Evolutionary conservation across 352 stramenopile species (phyloP), one percentile per base, ranked within the genome.

Genomic region (Globisporangium nunn): DNA sequence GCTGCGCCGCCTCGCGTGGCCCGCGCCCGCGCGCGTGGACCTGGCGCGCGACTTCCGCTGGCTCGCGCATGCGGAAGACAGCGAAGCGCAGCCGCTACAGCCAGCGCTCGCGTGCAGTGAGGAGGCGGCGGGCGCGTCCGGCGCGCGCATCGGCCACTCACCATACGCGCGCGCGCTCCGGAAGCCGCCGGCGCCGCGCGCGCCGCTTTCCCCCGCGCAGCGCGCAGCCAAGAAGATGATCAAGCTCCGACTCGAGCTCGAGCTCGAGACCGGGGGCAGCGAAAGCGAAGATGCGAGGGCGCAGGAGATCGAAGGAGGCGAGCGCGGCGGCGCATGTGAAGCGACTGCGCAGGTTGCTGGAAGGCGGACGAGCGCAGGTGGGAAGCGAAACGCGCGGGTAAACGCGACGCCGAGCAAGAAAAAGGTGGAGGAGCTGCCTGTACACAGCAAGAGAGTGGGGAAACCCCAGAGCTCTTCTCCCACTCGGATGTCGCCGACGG

Each of bases 191-290:
- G 50, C 49, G 17, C 37, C 51, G 37, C 66, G 56, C 45, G 58
- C 64, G 4, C 45, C 50, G 10, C 54, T 66, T 47, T 80, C 76
- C n/a, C 74, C 74, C 23, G 70, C 72, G 3, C 74, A 81, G 43
- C 77, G 66, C 56, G 77, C 77, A 3, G 77, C 68, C 14, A 78
- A 72, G 59, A 72, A 67, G 57, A 85, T 87, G 8, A 68, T 83
- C 30, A 62, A 78, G 43, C 52, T 87, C 40, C 75, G 74, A 54
- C 62, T 79, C 23, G 72, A 70, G 37, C 61, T 83, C 18, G 43
- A n/a, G n/a, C n/a, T n/a, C n/a, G n/a, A n/a, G n/a, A n/a, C n/a
- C 33, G 31, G 47, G 31, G 0, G 15, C n/a, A n/a, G n/a, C 0
- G 43, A 47, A 17, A n/a, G 18, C 14, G 12, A 29, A 7, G 4